phyloP scores from a whole-genome alignment of 495 filamentous ascomycete species.

The Daldinia childiae region DNA sequence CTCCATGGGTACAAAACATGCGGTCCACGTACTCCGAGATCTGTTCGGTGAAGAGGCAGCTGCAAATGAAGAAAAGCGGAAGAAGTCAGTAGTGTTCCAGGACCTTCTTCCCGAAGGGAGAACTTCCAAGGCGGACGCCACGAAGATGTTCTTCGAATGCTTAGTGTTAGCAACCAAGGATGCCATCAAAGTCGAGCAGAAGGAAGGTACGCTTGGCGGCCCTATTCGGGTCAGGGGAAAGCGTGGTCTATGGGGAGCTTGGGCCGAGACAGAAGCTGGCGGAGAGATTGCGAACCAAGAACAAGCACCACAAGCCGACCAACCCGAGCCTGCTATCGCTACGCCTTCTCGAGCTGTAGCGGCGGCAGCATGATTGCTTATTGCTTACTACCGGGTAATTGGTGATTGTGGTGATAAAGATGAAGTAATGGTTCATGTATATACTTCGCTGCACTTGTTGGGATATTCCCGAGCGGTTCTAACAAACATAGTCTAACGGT shows the following conservation, averaged over 20 bases:
- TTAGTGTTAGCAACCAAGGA: conserved; percentile 97
- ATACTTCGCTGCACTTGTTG: conserved; percentile 46
- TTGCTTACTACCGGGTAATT: conserved; percentile 9
- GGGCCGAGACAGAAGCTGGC: conserved; percentile 87
- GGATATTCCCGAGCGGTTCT: conserved; percentile 39
- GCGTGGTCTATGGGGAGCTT: conserved; percentile 91
- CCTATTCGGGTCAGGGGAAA: conserved; percentile 85
- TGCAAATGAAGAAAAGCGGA: conserved; percentile 68
- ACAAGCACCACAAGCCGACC: conserved; percentile 44
- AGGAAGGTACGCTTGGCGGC: conserved; percentile 73
- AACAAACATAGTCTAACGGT: conserved; percentile 41
- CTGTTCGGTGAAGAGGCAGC: conserved; percentile 76
- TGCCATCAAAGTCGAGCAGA: conserved; percentile 95
- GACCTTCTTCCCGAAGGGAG: conserved; percentile 83
- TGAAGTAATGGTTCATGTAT: conserved; percentile 47
- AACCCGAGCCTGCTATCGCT: conserved; percentile 47
- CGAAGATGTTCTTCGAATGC: conserved; percentile 99
- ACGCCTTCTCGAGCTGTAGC: conserved; percentile 48
- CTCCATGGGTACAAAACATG: conserved; percentile 90
- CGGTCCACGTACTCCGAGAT: conserved; percentile 92
- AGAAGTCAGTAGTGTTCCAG: conserved; percentile 88
- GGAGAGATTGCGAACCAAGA: conserved; percentile 60
- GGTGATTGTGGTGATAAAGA: conserved; percentile 26
- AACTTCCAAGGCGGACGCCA: conserved; percentile 86
- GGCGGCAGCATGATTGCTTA: conserved; percentile 41